Evolutionary conservation across 2,329 filamentous ascomycete genomes (phyloP).

Genomic region (Trichoderma sp.): DNA sequence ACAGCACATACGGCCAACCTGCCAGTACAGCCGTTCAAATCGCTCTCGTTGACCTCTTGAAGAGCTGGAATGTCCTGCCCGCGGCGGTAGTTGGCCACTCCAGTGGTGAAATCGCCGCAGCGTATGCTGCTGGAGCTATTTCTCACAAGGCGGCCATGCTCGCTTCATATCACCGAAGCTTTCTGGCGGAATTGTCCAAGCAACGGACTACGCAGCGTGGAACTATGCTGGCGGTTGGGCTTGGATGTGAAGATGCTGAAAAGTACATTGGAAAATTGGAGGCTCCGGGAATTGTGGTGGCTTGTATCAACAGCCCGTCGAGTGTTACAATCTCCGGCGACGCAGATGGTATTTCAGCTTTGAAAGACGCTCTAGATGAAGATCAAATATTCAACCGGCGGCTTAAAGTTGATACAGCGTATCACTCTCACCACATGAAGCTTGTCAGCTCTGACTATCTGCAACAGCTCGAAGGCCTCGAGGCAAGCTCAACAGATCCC

Average conservation of each 20-base stretch:
- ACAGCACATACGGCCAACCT: slow-evolving; percentile 26
- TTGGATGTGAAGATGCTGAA: slow-evolving; percentile 17
- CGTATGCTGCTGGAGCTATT: slow-evolving; percentile 33
- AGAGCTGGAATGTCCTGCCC: slow-evolving; percentile 20
- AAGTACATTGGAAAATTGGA: slow-evolving; percentile 2
- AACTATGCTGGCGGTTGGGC: slow-evolving; percentile 27
- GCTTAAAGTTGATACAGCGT: slow-evolving; percentile 16
- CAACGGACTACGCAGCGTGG: slow-evolving; percentile 18
- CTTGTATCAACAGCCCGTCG: slow-evolving; percentile 32
- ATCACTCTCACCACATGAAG: slow-evolving; percentile 19
- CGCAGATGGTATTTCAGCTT: slow-evolving; percentile 24
- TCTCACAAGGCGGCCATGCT: slow-evolving; percentile 23
- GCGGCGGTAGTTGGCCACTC: slow-evolving; percentile 26
- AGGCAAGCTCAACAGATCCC: not conserved
- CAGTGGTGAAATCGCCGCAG: slow-evolving; percentile 35
- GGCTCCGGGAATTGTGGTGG: slow-evolving; percentile 25
- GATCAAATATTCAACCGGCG: slow-evolving; percentile 28
- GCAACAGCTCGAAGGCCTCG: not conserved
- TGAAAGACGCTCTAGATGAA: slow-evolving; percentile 25
- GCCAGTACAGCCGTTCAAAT: slow-evolving; percentile 26
- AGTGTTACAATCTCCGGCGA: slow-evolving; percentile 37
- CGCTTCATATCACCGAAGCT: slow-evolving; percentile 27
- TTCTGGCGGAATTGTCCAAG: slow-evolving; percentile 18
- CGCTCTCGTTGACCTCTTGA: slow-evolving; percentile 24
- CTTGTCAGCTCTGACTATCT: not conserved